Evolutionary conservation across 495 filamentous ascomycete genomes (phyloP).

Genomic region (Talaromyces thailandensis): DNA sequence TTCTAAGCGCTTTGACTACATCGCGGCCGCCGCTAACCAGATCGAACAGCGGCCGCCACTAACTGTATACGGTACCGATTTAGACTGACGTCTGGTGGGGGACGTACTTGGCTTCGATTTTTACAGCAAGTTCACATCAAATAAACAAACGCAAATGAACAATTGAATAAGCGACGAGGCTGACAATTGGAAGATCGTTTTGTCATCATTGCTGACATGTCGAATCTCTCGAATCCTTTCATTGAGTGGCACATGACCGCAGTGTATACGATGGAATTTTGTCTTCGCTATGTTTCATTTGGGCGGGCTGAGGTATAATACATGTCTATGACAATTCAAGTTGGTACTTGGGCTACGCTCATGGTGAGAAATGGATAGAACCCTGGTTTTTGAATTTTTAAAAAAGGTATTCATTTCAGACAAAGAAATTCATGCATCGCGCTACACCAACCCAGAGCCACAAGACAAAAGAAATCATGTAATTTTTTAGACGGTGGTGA

Average conservation of each 20-base stretch:
- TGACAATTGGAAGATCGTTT: not conserved
- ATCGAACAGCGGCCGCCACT: not conserved
- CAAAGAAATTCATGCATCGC: conserved; percentile 5
- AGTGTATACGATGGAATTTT: too few relatives aligned
- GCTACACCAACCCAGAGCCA: conserved; percentile 9
- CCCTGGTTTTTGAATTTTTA: not conserved
- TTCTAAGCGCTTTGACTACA: not conserved
- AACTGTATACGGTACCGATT: not conserved
- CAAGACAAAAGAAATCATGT: conserved; percentile 39
- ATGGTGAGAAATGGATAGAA: not conserved
- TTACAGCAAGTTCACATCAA: too few relatives aligned
- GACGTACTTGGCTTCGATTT: too few relatives aligned
- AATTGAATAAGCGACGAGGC: not conserved
- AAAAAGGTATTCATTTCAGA: conserved; percentile 6
- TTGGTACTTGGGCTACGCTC: too few relatives aligned
- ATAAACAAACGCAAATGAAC: too few relatives aligned
- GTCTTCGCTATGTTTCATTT: too few relatives aligned
- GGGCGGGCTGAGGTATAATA: too few relatives aligned
- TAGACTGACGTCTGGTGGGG: not conserved
- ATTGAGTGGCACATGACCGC: too few relatives aligned
- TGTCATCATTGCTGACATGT: too few relatives aligned
- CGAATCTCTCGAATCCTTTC: too few relatives aligned
- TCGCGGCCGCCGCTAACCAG: not conserved
- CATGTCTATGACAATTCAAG: too few relatives aligned
- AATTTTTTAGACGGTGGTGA: conserved; percentile 55